A percentile compares a stretch with the other conserved stretches of the same genome.
These are phyloP conservation scores for Boletus rufocinnamomeus DNA, from an alignment of 768 basidiomycete species.

Conservation along the genomic window DNA sequence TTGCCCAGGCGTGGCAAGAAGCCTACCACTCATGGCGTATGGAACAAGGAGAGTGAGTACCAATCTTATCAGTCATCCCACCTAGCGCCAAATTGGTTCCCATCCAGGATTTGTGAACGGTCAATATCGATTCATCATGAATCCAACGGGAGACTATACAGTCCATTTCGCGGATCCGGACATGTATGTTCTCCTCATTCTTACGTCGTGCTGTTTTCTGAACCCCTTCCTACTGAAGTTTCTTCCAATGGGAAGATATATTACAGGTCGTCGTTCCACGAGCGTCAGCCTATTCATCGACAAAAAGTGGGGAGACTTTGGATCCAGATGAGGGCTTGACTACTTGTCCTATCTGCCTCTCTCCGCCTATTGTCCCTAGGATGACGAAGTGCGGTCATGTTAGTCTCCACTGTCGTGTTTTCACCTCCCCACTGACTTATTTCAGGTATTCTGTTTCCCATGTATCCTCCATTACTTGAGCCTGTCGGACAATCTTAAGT, in stretches of 20 bases:
- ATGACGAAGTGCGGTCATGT: conserved; percentile 99
- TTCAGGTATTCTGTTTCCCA: conserved; percentile 89
- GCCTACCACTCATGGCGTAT: conserved; percentile 61
- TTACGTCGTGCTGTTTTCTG: neutral
- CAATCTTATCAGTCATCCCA: conserved; percentile 12
- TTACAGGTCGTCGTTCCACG: conserved; percentile 93
- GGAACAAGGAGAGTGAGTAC: conserved; percentile 93
- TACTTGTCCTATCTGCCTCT: conserved; percentile 94
- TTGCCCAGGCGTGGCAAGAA: conserved; percentile 78
- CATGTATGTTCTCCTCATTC: conserved; percentile 60
- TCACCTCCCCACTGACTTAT: conserved; percentile 19
- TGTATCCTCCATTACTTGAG: conserved; percentile 91
- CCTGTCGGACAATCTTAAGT: conserved; percentile 78
- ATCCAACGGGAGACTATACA: conserved; percentile 88
- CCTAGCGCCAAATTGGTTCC: conserved; percentile 18
- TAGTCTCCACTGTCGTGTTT: conserved; percentile 38
- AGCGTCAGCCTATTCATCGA: conserved; percentile 70
- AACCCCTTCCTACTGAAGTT: conserved; percentile 47
- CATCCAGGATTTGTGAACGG: conserved; percentile 90
- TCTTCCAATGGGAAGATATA: conserved; percentile 95
- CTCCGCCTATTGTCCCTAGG: conserved; percentile 83
- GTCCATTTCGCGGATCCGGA: conserved; percentile 98
- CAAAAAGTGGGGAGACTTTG: conserved; percentile 47
- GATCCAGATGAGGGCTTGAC: conserved; percentile 60
- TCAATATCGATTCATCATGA: conserved; percentile 94